A percentile compares a stretch with the other conserved stretches of the same genome.
These are phyloP conservation scores for Blastobotrys americana DNA, from an alignment of 805 yeast genomes.

Conservation along the genomic window DNA sequence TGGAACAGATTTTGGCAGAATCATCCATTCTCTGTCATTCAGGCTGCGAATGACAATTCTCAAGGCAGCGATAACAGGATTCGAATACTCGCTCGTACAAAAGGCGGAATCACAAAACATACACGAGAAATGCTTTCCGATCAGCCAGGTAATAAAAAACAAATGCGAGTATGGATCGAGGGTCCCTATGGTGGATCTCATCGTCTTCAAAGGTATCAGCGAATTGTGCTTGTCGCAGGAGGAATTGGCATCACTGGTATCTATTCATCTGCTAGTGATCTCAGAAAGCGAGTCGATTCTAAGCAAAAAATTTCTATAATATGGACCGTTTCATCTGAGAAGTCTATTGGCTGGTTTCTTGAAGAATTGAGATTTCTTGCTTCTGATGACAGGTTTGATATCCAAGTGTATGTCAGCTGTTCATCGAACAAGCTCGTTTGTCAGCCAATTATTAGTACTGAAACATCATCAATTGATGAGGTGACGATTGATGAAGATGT, in stretches of 20 bases:
- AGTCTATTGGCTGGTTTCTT: conserved; percentile 26
- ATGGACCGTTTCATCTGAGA: conserved; percentile 28
- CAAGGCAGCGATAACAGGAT: conserved; percentile 12
- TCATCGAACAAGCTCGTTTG: not conserved
- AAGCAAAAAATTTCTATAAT: conserved; percentile 21
- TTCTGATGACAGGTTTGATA: conserved; percentile 24
- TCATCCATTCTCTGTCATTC: conserved; percentile 56
- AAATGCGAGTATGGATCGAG: conserved; percentile 36
- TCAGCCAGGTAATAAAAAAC: conserved; percentile 8
- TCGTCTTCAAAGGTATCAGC: conserved; percentile 46
- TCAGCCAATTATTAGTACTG: not conserved
- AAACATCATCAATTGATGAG: not conserved
- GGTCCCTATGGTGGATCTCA: conserved; percentile 65
- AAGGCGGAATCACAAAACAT: conserved; percentile 17
- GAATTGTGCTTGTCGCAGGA: conserved; percentile 58
- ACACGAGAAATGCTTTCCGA: conserved; percentile 8
- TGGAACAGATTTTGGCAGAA: conserved; percentile 56
- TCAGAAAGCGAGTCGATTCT: conserved; percentile 5
- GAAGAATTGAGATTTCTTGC: conserved; percentile 23
- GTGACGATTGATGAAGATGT: not conserved
- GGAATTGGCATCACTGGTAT: conserved; percentile 71
- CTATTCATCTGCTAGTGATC: conserved; percentile 34
- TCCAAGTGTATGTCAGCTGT: conserved; percentile 33
- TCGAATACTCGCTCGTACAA: conserved; percentile 11
- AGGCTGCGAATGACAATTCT: conserved; percentile 3